Evolutionary conservation across 768 basidiomycete genomes (phyloP).

Genomic region (Lyophyllum atratum): DNA sequence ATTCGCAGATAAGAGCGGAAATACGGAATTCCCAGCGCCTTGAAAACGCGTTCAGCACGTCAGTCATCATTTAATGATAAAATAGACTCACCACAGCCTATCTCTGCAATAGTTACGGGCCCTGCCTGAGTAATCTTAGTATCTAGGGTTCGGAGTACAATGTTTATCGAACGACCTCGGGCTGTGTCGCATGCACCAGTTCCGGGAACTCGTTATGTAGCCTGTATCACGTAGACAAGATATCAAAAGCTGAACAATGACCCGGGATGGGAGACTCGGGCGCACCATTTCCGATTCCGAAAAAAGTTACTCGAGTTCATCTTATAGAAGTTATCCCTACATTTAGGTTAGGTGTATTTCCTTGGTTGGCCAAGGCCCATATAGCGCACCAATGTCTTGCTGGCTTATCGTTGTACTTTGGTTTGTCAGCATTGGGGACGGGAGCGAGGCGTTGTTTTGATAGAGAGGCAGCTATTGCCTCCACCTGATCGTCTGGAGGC

Average conservation of each 20-base stretch:
- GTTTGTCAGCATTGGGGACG: conserved; percentile 72
- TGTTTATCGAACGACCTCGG: conserved; percentile 46
- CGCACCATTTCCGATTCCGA: conserved; percentile 86
- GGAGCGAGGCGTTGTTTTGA: conserved; percentile 70
- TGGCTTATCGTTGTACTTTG: conserved; percentile 72
- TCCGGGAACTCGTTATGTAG: conserved; percentile 95
- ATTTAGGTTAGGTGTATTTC: conserved; percentile 12
- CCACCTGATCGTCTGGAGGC: conserved; percentile 77
- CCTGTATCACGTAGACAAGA: conserved; percentile 40
- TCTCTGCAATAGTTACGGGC: conserved; percentile 73
- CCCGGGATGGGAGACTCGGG: background rate
- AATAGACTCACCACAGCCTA: conserved; percentile 81
- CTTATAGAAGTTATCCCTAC: conserved; percentile 94
- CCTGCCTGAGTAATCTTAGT: conserved; percentile 61
- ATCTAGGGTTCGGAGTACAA: conserved; percentile 3
- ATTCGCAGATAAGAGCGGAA: conserved; percentile 84
- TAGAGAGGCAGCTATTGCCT: conserved; percentile 70
- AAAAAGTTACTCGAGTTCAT: conserved; percentile 88
- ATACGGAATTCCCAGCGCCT: conserved; percentile 96
- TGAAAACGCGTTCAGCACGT: background rate
- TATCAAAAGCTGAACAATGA: background rate
- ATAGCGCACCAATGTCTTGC: conserved; percentile 69
- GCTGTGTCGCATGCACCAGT: conserved; percentile 66
- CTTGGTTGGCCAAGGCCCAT: background rate
- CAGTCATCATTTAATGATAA: background rate